phyloP scores from a whole-genome alignment of 2,329 filamentous ascomycete genomes.

The Thielaviopsis euricoi region DNA sequence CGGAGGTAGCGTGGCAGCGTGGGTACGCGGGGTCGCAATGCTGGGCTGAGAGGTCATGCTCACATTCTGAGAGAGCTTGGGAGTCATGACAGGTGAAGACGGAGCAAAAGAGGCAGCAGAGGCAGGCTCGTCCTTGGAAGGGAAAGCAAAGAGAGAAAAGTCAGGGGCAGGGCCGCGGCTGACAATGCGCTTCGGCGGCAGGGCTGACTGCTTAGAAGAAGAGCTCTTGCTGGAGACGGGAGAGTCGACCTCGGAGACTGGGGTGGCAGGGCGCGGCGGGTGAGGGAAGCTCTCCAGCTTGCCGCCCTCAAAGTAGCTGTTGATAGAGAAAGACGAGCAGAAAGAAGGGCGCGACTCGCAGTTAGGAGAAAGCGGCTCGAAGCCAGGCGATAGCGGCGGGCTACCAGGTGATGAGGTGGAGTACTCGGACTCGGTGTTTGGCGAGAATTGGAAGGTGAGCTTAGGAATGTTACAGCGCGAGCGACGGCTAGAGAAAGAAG shows the following conservation, averaged over 20 bases:
- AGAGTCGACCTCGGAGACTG: background rate
- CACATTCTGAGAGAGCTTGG: background rate
- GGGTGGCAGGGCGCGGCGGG: conserved; percentile 5
- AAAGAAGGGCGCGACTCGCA: conserved; percentile 9
- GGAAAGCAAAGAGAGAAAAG: conserved; percentile 9
- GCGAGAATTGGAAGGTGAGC: conserved; percentile 8
- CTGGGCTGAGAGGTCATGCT: background rate
- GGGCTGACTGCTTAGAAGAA: background rate
- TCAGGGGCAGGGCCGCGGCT: conserved; percentile 7
- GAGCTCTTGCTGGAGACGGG: background rate
- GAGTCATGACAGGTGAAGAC: conserved; percentile 7
- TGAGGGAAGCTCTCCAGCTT: conserved; percentile 11
- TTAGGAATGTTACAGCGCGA: conserved; percentile 4
- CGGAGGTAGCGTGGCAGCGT: background rate
- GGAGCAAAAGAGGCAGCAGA: background rate
- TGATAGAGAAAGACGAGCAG: conserved; percentile 11
- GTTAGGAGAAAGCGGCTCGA: background rate
- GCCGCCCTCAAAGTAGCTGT: conserved; percentile 10
- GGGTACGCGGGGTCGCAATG: background rate
- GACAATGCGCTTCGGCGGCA: conserved; percentile 3
- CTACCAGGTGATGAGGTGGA: conserved; percentile 1
- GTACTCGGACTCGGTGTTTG: background rate
- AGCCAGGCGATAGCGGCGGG: background rate
- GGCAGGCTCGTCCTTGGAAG: background rate
- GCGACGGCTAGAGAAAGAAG: conserved; percentile 6